phyloP scores from a whole-genome alignment of 176 grass and related monocot species.

The Cocos nucifera region DNA sequence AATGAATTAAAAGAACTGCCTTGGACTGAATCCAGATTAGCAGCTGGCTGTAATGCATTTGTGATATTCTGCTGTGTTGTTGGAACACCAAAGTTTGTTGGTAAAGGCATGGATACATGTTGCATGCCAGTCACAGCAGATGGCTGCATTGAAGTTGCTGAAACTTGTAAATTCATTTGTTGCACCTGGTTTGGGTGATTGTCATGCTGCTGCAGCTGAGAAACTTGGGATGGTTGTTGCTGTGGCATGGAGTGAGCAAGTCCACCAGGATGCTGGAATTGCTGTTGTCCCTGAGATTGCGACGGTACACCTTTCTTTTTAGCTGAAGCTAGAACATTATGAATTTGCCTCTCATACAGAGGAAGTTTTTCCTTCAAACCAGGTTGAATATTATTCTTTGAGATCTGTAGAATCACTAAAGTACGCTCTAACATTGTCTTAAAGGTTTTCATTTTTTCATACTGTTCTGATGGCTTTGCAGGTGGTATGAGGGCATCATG shows the following conservation, averaged over 20 bases:
- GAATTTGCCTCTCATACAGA: slow-evolving; percentile 54
- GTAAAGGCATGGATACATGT: slow-evolving; percentile 44
- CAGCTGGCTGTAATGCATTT: slow-evolving; percentile 40
- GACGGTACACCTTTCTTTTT: slow-evolving; percentile 35
- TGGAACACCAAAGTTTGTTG: slow-evolving; percentile 55
- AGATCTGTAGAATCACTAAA: slow-evolving; percentile 37
- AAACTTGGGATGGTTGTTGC: slow-evolving; percentile 39
- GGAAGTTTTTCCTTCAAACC: slow-evolving; percentile 44
- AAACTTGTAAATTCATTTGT: slow-evolving; percentile 47
- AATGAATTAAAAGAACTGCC: slow-evolving; percentile 56
- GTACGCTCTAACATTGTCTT: slow-evolving; percentile 41
- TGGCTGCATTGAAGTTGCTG: slow-evolving; percentile 37
- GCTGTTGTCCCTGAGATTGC: slow-evolving; percentile 34
- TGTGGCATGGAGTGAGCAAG: slow-evolving; percentile 42
- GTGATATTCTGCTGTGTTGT: slow-evolving; percentile 54
- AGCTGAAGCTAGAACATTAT: slow-evolving; percentile 38
- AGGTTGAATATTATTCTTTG: slow-evolving; percentile 41
- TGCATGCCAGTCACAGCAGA: slow-evolving; percentile 37
- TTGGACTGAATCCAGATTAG: slow-evolving; percentile 45
- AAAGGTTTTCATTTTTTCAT: slow-evolving; percentile 62
- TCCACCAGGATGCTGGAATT: slow-evolving; percentile 40
- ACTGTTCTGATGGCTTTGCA: slow-evolving; percentile 38
- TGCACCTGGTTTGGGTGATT: slow-evolving; percentile 47
- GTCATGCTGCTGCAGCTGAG: slow-evolving; percentile 47
- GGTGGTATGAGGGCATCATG: slow-evolving; percentile 33